Base-by-base conservation (phyloP, 495 filamentous ascomycete genomes). In the Tuber umbilicatum region DNA sequence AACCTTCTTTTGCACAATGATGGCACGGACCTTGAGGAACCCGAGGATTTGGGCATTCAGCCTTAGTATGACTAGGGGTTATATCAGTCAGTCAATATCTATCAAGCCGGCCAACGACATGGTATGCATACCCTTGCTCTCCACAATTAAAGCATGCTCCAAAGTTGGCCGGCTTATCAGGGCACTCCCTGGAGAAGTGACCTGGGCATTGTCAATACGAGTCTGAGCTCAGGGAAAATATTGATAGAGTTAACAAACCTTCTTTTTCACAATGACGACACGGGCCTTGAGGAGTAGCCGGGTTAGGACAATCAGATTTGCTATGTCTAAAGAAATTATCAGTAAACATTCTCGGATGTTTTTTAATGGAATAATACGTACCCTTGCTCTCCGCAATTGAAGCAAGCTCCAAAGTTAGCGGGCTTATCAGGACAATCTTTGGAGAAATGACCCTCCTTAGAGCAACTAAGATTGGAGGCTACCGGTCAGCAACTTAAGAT, bases 141-240 rank as follows among this genome's bases (percentile, higher is more conserved):
- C 90, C 91, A 77, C 93, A 97, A 81, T 93, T 94, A 87, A 89
- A 96, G 85, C 93, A 97, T 39, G 85, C 87, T 37, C 85, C 86
- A 41, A 82, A 81, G 17, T 86, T 83, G 6, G 89, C 85, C 10
- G 88, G 89, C 75, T 87, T 88, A 50, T 88, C 83, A 0, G 94
- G 93, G 76, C 94, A 97, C 64, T 93, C 89, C 40, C 86, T 83
- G 21, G 90, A 86, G 17, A 85, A 73, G 39, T 82, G 81, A 19
- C 81, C 81, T 68, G 31, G 6, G 21, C 7, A 35, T 38, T 10
- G 9, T n/a, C 21, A 70, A 23, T 69, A 14, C 31, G 2, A 69
- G 35, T 50, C n/a, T 12, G 40, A 74, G n/a, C 27, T 31, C 41
- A 23, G 12, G 0, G 21, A 40, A n/a, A 37, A 0, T 3, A 27